A percentile compares a stretch with the other conserved stretches of the same genome.
Evolutionary conservation across 139 green algal genomes (phyloP).

Genomic region (Astrephomene gubernaculifera): DNA sequence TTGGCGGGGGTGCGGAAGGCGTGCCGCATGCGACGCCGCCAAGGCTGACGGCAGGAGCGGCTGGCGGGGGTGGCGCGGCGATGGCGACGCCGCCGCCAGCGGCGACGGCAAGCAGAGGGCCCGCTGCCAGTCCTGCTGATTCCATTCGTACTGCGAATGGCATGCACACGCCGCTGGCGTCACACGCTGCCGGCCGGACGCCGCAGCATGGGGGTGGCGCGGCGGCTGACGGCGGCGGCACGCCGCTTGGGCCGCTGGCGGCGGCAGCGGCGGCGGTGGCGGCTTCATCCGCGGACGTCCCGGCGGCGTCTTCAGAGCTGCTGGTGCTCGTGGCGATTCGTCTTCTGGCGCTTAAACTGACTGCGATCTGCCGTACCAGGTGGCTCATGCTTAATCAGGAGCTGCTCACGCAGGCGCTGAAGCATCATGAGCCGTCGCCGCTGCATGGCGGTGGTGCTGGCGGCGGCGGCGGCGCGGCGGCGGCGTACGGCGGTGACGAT

Average conservation of each 20-base stretch:
- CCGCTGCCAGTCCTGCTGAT: neutral
- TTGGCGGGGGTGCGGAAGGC: neutral
- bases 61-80: neutral
- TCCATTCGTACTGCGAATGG: neutral
- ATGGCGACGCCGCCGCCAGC: neutral
- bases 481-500: neutral
- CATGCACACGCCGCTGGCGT: constrained; percentile 1
- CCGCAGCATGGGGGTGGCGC: neutral
- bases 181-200: neutral
- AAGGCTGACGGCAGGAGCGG: neutral
- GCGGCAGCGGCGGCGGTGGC: constrained; percentile 9
- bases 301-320: neutral
- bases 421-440: constrained; percentile 14
- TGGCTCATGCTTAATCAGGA: constrained; percentile 44
- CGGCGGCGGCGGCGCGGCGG: neutral
- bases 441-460: neutral
- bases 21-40: neutral
- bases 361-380: constrained; percentile 26
- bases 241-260: constrained; percentile 7
- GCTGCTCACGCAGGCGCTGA: neutral
- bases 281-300: neutral
- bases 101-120: too few relatives aligned
- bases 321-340: constrained; percentile 37
- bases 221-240: neutral
- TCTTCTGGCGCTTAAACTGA: constrained; percentile 33